Evolutionary conservation across 2,329 filamentous ascomycete species (phyloP), one percentile per base, ranked within the genome.

Genomic region (Aureobasidium musti): DNA sequence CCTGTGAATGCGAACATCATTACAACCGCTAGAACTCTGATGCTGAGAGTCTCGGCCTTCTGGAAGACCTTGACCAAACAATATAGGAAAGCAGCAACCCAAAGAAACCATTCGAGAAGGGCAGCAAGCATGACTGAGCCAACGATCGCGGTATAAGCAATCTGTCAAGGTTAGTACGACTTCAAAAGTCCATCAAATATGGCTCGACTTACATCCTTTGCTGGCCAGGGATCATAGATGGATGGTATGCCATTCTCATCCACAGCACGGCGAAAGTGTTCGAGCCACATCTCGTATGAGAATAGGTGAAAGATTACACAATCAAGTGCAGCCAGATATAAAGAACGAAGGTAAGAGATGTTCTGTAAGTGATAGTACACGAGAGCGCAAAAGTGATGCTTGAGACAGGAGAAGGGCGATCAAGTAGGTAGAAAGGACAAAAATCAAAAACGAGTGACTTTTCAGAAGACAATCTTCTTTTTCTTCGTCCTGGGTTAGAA

Each of bases 61-160:
- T 87, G 82, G 73, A 90, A 97, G 35, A 94, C 92, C 77, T 97
- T 97, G 74, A 87, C 81, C 1, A 97, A 82, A 75, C 94, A 98
- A 79, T 97, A 98, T 69, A 95, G 76, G 75, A 98, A 98, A 3
- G 94, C 92, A n/a, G 90, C 87, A 47, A 98, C 84, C 92, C 93
- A 97, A 17, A 98, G 85, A 68, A 97, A 88, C 92, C 95, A 98
- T 80, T 98, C 94, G 10, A 98, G 82, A 35, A 92, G 83, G 2
- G 94, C 94, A 67, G 90, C 91, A 28, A 95, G 73, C 88, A 97
- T 92, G 59, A 97, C 82, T 7, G 89, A 78, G 21, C 91, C 91
- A 41, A 97, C 85, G 71, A 97, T 89, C 66, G 88, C 82, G 10
- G 93, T 89, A 76, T 96, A 97, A 66, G 94, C 82, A 72, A 97